Evolutionary conservation across 1,284 basidiomycete species (phyloP), one percentile per base, ranked within the genome.

Genomic region (Xanthoconium separans): DNA sequence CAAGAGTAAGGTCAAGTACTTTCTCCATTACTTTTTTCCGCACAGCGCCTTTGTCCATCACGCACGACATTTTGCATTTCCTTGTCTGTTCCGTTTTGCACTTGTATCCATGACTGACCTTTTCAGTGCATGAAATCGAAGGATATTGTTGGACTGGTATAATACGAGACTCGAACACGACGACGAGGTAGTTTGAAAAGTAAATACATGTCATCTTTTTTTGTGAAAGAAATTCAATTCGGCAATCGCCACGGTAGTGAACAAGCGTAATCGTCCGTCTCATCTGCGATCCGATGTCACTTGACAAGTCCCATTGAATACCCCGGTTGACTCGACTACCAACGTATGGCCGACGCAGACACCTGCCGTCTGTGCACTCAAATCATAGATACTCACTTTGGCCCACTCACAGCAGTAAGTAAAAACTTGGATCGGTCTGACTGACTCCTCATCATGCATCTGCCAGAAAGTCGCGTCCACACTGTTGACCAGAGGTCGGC

Each of bases 401-500:
- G 93, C 5, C 79, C 84, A 33, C 75, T 91, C 49, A 85, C 85
- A 41, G 84, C 87, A 53, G 90, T 93, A 65, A 74, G 85, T 64
- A 7, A 27, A 27, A 27, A 6, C 7, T 27, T 27, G 27, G 27
- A 30, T 22, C 20, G 41, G 45, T 16, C 20, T 39, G 37, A 15
- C 45, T 18, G 46, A 20, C 9, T 22, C 37, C 15, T 33, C 30
- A 55, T 58, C 60, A 60, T 53, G 52, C 42, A 29, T 47, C 29
- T 29, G 18, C 13, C 63, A 95, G 93, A 84, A 82, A 68, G 83
- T 98, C 50, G 88, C 87, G 4, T 84, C 84, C n/a, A 80, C 83
- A 11, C 77, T 98, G n/a, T 81, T 98, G 16, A 86, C 84, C 47
- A 83, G 91, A 39, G 96, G 96, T 15, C 84, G 95, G 33, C 78